Percentiles rank a stretch among this genome's conserved stretches.
Conservation (phyloP, 345 rosid genomes). For the Eucalyptus erythrocorys region DNA sequence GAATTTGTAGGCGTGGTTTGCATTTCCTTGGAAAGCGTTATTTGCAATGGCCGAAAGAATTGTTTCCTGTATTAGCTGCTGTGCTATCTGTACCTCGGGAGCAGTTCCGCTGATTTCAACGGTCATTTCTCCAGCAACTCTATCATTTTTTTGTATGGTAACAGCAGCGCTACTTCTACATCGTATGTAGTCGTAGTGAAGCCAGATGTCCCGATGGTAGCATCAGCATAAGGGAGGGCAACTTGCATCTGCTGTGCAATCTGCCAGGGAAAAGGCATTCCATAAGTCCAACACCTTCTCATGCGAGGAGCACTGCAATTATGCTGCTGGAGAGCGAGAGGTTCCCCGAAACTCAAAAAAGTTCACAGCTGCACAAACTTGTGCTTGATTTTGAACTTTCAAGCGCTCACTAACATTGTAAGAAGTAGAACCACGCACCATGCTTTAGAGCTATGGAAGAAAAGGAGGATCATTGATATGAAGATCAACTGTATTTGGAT, state of each 20-base stretch:
- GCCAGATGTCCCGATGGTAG: constrained; percentile 84
- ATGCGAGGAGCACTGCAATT: not conserved
- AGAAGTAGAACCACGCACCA: not conserved
- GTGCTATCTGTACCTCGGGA: constrained; percentile 80
- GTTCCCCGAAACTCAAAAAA: not conserved
- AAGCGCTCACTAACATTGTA: not conserved
- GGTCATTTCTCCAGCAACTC: constrained; percentile 93
- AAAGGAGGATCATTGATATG: not conserved
- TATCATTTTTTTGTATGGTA: constrained; percentile 52
- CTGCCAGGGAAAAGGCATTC: constrained; percentile 13
- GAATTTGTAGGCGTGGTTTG: not conserved
- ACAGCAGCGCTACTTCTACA: not conserved
- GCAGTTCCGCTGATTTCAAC: constrained; percentile 93
- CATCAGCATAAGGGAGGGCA: constrained; percentile 79
- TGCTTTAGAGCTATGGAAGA: not conserved
- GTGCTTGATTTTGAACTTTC: not conserved
- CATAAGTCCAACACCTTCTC: not conserved
- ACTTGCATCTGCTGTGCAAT: constrained; percentile 87
- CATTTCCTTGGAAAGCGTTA: not conserved
- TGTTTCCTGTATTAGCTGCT: constrained; percentile 72
- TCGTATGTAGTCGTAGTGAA: constrained; percentile 47
- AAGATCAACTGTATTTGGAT: not conserved
- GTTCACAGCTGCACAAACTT: not conserved
- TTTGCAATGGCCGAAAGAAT: not conserved
- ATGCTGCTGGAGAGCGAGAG: not conserved